Evolutionary conservation across 2,329 filamentous ascomycete species (phyloP), one percentile per base, ranked within the genome.

Genomic region (Drechslerella stenobrocha): DNA sequence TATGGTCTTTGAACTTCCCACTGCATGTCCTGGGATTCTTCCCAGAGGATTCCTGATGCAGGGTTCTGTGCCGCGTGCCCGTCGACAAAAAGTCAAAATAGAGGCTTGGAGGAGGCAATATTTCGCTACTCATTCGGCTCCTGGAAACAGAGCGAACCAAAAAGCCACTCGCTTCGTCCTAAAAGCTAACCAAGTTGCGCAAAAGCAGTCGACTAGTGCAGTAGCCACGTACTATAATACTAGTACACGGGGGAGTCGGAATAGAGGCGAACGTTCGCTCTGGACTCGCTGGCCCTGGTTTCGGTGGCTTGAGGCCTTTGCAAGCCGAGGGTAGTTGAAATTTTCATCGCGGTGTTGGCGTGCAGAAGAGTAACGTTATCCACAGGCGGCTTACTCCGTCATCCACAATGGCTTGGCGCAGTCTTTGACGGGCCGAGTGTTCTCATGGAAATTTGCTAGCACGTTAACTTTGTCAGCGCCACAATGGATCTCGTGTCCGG

Each of bases 301-400:
- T n/a, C n/a, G 26, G 59, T 64, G 59, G 59, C 59, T 64, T 63
- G 46, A 20, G 59, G 59, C 59, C 52, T 51, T 64, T 45, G 18
- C 34, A 28, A 23, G 35, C 9, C 15, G 7, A 20, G 37, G 37
- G 18, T 37, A 13, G 11, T 37, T n/a, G n/a, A 42, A 42, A 42
- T 42, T 42, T 11, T 3, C 30, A 20, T 24, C 46, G 47, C 50
- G 45, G 51, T 52, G 52, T 52, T 64, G 40, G 46, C 47, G 23
- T 26, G 20, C 20, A 9, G 4, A 18, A 30, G 45, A 22, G 26
- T 47, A 64, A 57, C 52, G 59, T 64, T 64, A 64, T 64, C 52
- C 52, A 13, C 35, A 64, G 52, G 23, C 26, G 20, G 20, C 24
- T 32, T 40, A 24, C 30, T 13, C n/a, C n/a, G n/a, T n/a, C n/a